Percentiles rank a stretch among this genome's conserved stretches.
phyloP scores from a whole-genome alignment of 1,284 basidiomycete species.

The Cutaneotrichosporon sp. region DNA sequence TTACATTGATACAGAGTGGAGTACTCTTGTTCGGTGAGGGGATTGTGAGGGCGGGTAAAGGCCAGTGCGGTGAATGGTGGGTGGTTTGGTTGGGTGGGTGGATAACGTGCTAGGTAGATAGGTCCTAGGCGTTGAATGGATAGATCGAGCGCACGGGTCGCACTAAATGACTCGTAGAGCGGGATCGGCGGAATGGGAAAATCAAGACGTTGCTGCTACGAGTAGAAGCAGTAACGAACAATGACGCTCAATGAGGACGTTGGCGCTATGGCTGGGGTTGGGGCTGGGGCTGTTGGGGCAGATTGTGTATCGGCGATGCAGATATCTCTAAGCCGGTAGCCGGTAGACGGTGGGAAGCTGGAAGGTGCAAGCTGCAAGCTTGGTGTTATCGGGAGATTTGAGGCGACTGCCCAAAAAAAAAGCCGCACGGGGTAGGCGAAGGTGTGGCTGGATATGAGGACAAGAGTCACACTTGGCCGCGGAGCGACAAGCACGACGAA shows the following conservation, averaged over 20 bases:
- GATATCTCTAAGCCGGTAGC: neutral
- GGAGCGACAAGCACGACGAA: constrained; percentile 9
- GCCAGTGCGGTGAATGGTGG: neutral
- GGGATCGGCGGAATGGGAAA: neutral
- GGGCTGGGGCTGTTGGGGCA: neutral
- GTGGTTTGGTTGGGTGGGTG: neutral
- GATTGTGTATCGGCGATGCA: neutral
- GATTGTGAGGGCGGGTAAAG: no score
- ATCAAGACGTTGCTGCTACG: neutral
- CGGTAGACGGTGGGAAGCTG: neutral
- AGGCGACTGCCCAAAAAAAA: constrained; percentile 5
- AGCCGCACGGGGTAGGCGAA: neutral
- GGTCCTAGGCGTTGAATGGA: neutral
- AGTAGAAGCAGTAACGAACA: neutral
- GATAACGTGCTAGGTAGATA: neutral
- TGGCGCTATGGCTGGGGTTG: neutral
- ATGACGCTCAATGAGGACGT: neutral
- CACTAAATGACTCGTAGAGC: neutral
- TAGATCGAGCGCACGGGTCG: neutral
- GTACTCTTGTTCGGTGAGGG: neutral
- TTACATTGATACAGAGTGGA: neutral
- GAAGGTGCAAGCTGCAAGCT: neutral
- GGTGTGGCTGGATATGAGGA: neutral
- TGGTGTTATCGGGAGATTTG: neutral
- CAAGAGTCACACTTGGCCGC: constrained; percentile 10